phyloP scores from a whole-genome alignment of 148 eudicot genomes.

The Amaranthus hypochondriacus region DNA sequence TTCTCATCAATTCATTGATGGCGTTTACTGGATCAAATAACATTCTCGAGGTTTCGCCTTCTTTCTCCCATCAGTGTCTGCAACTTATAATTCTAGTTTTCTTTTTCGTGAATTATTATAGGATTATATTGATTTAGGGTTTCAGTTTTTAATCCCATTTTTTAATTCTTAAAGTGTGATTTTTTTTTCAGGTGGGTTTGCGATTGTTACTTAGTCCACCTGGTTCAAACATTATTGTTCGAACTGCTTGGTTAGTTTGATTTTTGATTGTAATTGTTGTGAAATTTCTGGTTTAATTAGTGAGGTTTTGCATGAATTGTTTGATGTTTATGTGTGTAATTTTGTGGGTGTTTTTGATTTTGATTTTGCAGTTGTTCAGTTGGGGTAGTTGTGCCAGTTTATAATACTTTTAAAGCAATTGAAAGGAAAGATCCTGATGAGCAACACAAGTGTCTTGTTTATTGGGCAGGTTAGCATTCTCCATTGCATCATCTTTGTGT shows the following conservation, averaged over 20 bases:
- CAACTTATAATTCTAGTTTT: neutral
- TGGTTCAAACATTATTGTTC: slow-evolving; percentile 68
- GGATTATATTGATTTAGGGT: neutral
- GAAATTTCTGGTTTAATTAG: neutral
- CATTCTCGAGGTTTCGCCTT: slow-evolving; percentile 16
- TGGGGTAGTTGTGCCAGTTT: slow-evolving; percentile 63
- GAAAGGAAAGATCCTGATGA: slow-evolving; percentile 68
- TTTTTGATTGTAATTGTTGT: neutral
- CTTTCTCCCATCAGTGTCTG: neutral
- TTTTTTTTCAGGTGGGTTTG: slow-evolving; percentile 62
- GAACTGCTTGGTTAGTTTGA: slow-evolving; percentile 53
- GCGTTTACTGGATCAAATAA: slow-evolving; percentile 21
- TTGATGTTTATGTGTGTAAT: too few species aligned
- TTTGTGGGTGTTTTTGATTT: neutral
- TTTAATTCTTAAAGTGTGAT: neutral
- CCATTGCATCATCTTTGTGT: neutral
- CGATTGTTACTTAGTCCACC: slow-evolving; percentile 73
- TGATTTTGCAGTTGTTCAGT: slow-evolving; percentile 26
- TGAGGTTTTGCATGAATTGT: neutral
- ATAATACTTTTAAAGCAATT: slow-evolving; percentile 84
- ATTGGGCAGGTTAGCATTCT: slow-evolving; percentile 85
- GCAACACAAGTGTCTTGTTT: slow-evolving; percentile 74
- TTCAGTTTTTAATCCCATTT: neutral
- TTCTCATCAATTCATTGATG: slow-evolving; percentile 1
- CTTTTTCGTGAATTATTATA: neutral